Evolutionary conservation across 768 basidiomycete species (phyloP).

Genomic region (Psilocybe subaeruginosa): DNA sequence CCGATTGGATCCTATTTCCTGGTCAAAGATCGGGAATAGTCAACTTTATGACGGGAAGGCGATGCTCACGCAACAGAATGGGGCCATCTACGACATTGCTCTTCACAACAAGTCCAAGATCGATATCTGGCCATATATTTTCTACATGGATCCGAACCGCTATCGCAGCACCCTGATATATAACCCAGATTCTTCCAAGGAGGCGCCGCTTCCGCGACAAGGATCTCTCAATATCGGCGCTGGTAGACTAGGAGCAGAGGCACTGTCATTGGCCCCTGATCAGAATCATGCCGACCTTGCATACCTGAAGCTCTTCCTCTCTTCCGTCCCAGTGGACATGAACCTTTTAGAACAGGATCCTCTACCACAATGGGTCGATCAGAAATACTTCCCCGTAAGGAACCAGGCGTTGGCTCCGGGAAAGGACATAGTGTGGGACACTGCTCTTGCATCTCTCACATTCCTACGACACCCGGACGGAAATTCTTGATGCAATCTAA

Average conservation of each 20-base stretch:
- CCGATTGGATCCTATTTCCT: slow-evolving; percentile 46
- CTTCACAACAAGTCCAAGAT: slow-evolving; percentile 51
- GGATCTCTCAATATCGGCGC: slow-evolving; percentile 43
- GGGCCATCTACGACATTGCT: slow-evolving; percentile 48
- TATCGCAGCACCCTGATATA: slow-evolving; percentile 60
- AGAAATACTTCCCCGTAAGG: background rate
- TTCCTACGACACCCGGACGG: background rate
- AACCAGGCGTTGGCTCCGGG: background rate
- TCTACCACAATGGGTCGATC: slow-evolving; percentile 16
- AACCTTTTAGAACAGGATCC: slow-evolving; percentile 49
- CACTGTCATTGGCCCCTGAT: slow-evolving; percentile 44
- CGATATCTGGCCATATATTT: slow-evolving; percentile 66
- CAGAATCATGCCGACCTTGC: slow-evolving; percentile 43
- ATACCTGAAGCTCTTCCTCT: slow-evolving; percentile 63
- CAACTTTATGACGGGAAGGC: slow-evolving; percentile 50
- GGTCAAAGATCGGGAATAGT: slow-evolving; percentile 46
- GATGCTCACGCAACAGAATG: slow-evolving; percentile 44
- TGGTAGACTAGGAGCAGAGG: slow-evolving; percentile 46
- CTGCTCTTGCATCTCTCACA: slow-evolving; percentile 28
- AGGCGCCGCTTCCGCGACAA: slow-evolving; percentile 48
- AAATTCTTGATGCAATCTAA: background rate
- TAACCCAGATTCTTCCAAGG: slow-evolving; percentile 41
- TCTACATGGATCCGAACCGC: slow-evolving; percentile 60
- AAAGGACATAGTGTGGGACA: slow-evolving; percentile 31
- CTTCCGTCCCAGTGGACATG: slow-evolving; percentile 51